These are phyloP conservation scores for Gloeostereum incarnatum DNA, from an alignment of 768 basidiomycete genomes.

Conservation along the genomic window DNA sequence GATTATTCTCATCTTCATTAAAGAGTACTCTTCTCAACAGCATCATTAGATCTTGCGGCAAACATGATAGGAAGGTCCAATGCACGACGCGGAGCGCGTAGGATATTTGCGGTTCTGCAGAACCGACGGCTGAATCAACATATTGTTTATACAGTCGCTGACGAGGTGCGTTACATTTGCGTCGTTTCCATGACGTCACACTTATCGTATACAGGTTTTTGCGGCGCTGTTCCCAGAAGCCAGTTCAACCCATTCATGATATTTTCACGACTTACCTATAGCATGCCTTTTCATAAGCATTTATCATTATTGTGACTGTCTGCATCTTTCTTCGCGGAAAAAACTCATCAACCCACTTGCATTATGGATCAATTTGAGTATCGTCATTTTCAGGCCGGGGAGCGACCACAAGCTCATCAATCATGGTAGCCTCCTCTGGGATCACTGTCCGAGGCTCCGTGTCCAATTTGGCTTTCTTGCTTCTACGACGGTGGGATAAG, in stretches of 20 bases:
- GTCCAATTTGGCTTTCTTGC: slow-evolving; percentile 20
- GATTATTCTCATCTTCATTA: slow-evolving; percentile 3
- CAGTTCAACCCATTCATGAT: slow-evolving; percentile 7
- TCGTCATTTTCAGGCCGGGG: too few relatives aligned
- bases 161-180: slow-evolving; percentile 54
- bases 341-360: too few relatives aligned
- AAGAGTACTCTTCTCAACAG: slow-evolving; percentile 2
- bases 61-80: slow-evolving; percentile 99
- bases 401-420: too few relatives aligned
- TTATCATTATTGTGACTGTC: too few relatives aligned
- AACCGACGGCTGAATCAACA: slow-evolving; percentile 94
- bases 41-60: slow-evolving; percentile 70
- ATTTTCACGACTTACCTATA: not conserved
- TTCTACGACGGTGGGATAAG: slow-evolving; percentile 35
- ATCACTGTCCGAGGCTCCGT: not conserved
- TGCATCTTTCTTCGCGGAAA: too few relatives aligned
- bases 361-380: too few relatives aligned
- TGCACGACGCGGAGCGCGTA: slow-evolving; percentile 83
- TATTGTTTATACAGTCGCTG: slow-evolving; percentile 77
- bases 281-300: not conserved
- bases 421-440: too few relatives aligned
- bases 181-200: not conserved
- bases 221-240: slow-evolving; percentile 52
- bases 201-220: slow-evolving; percentile 33
- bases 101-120: slow-evolving; percentile 91